Base-by-base conservation (phyloP, 257 asterid genomes). In the Nicotiana obtusifolia region DNA sequence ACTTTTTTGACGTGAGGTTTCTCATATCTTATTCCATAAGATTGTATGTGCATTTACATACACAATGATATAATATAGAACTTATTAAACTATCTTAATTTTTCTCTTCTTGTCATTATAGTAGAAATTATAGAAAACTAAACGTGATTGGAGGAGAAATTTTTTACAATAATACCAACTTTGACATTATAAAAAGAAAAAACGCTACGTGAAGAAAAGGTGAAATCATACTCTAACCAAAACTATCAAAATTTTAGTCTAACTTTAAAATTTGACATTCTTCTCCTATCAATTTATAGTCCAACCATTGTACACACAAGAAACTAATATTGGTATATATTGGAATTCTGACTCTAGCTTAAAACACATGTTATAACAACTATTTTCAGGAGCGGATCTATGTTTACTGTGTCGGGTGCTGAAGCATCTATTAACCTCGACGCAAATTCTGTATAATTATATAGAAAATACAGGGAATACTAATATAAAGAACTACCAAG, bases 1-100 rank as follows among this genome's bases (percentile, higher is more conserved):
- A 75, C 80, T 75, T 75, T 75, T 75, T 24, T 75, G 62, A 75
- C 80, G 80, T 75, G 80, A 75, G 16, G 5, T 1, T 73, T 24
- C 20, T 4, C 5, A 24, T 75, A 9, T 75, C 79, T 49, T 75
- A 24, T 61, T 49, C 22, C 24, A 75, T 24, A 75, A 75, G 62
- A 75, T 15, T 75, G 79, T 75, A 75, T 49, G 49, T 0, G 26
- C 62, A 75, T 75, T 49, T 75, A 75, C 62, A 49, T 24, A 24
- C 79, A 49, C 26, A 49, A 71, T 71, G 13, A 71, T 22, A 71
- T 44, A 71, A 13, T 71, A 71, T 37, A 41, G 1, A 11, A 49
- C 41, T 24, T 49, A 47, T 24, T 47, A 47, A 22, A 73, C 33
- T 49, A 75, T 1, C 20, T 75, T 37, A 24, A 24, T 49, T 75